Percentiles rank a stretch among this genome's conserved stretches.
phyloP scores from a whole-genome alignment of 2,329 filamentous ascomycete genomes.

The Aureobasidium sp. region DNA sequence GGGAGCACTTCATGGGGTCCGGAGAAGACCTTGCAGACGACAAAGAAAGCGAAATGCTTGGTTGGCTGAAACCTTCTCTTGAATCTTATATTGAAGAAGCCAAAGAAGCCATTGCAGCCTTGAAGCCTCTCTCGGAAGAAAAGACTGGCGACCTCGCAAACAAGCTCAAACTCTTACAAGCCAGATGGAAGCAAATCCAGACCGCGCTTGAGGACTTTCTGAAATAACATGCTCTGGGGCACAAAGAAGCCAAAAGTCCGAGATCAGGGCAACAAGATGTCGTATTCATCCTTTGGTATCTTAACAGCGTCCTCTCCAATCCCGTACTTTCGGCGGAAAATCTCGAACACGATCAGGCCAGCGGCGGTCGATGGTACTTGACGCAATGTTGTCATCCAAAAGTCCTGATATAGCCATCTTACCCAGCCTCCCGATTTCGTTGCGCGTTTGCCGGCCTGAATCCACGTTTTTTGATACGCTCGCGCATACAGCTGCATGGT shows the following conservation, averaged over 20 bases:
- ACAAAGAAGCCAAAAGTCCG: neutral
- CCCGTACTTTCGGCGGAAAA: conserved; percentile 65
- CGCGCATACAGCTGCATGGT: conserved; percentile 59
- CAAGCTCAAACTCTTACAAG: conserved; percentile 16
- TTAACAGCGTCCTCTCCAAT: conserved; percentile 51
- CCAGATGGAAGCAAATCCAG: conserved; percentile 32
- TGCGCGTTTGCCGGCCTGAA: conserved; percentile 51
- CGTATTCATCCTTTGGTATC: conserved; percentile 61
- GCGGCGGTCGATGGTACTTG: conserved; percentile 71
- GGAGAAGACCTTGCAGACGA: conserved; percentile 25
- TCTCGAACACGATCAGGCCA: conserved; percentile 68
- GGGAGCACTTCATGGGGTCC: conserved; percentile 29
- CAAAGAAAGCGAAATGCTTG: conserved; percentile 20
- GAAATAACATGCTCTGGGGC: neutral
- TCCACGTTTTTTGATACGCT: conserved; percentile 60
- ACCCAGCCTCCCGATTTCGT: conserved; percentile 48
- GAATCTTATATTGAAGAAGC: conserved; percentile 9
- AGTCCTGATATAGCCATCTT: conserved; percentile 61
- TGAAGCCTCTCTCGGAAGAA: conserved; percentile 6
- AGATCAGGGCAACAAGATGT: conserved; percentile 52
- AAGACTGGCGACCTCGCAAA: neutral
- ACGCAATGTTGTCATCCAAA: conserved; percentile 62
- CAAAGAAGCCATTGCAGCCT: conserved; percentile 12
- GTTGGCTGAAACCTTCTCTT: conserved; percentile 19
- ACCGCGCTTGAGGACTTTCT: conserved; percentile 17